Evolutionary conservation across 495 filamentous ascomycete species (phyloP).

Genomic region (Pseudomonodictys pantanalensis): DNA sequence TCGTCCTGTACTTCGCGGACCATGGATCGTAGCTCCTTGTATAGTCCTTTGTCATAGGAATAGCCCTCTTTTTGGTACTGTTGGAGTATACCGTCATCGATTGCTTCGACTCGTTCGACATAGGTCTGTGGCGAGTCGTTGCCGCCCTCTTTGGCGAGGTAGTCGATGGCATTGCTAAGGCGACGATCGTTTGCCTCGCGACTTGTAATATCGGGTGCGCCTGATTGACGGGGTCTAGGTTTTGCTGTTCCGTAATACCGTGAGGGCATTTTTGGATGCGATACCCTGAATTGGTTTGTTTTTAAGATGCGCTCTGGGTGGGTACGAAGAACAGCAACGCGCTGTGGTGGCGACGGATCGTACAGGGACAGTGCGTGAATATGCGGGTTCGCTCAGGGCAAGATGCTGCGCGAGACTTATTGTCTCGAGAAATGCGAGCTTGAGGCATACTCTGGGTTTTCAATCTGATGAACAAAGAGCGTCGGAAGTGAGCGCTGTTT

Average conservation of each 20-base stretch:
- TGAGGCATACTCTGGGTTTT: neutral
- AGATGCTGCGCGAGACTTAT: conserved; percentile 3
- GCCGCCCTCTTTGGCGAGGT: conserved; percentile 9
- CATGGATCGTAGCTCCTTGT: conserved; percentile 8
- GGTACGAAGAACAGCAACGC: no score
- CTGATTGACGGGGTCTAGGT: neutral
- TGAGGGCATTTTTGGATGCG: no score
- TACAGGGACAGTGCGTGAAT: no score
- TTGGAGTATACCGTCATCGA: conserved; percentile 17
- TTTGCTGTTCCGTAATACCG: neutral
- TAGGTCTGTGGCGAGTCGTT: conserved; percentile 4
- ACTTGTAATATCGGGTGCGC: neutral
- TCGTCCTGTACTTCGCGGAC: conserved; percentile 11
- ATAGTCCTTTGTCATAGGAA: conserved; percentile 17
- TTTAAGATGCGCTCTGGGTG: no score
- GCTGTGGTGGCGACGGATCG: no score
- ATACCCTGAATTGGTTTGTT: no score
- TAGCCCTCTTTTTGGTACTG: conserved; percentile 13
- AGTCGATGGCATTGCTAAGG: conserved; percentile 21
- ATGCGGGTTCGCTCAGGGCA: neutral
- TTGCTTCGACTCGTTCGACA: conserved; percentile 8
- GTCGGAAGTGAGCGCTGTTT: conserved; percentile 16
- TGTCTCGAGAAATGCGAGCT: conserved; percentile 1
- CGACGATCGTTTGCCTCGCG: conserved; percentile 13
- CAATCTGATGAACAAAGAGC: conserved; percentile 25